Evolutionary conservation across 1,139 yeast genomes (phyloP).

Genomic region (Geotrichum candidum): DNA sequence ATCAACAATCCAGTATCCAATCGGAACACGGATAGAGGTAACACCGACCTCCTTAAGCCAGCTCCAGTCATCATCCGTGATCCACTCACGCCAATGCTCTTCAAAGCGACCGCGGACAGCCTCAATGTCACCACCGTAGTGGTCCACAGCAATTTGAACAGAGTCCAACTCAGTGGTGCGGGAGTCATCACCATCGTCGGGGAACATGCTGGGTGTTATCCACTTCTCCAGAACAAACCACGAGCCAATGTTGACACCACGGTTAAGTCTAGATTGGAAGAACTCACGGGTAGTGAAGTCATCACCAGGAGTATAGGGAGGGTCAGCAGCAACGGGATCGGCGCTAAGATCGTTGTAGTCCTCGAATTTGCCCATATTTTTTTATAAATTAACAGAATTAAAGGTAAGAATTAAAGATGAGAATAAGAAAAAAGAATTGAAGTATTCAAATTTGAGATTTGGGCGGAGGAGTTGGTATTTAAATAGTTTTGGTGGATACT

Average conservation of each 20-base stretch:
- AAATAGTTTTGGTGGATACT: not conserved
- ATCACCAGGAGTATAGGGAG: conserved; percentile 29
- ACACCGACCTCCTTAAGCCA: conserved; percentile 64
- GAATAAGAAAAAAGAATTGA: not conserved
- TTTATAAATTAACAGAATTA: not conserved
- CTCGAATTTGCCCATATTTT: not conserved
- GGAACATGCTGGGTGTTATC: conserved; percentile 49
- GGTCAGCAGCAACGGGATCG: conserved; percentile 26
- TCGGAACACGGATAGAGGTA: conserved; percentile 72
- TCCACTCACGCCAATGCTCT: conserved; percentile 61
- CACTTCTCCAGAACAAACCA: conserved; percentile 70
- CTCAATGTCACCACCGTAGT: conserved; percentile 43
- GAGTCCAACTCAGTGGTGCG: conserved; percentile 69
- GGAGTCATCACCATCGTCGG: conserved; percentile 49
- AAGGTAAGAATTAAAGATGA: not conserved
- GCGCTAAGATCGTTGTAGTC: not conserved
- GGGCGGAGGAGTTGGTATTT: not conserved
- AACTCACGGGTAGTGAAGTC: conserved; percentile 48
- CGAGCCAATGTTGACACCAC: conserved; percentile 84
- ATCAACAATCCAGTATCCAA: conserved; percentile 83
- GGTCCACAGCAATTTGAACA: conserved; percentile 43
- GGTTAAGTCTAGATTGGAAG: conserved; percentile 59
- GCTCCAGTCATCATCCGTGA: conserved; percentile 67
- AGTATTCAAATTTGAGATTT: not conserved
- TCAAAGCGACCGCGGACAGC: conserved; percentile 54